phyloP scores from a whole-genome alignment of 176 grass and related monocot species.

The Raddia distichophylla region DNA sequence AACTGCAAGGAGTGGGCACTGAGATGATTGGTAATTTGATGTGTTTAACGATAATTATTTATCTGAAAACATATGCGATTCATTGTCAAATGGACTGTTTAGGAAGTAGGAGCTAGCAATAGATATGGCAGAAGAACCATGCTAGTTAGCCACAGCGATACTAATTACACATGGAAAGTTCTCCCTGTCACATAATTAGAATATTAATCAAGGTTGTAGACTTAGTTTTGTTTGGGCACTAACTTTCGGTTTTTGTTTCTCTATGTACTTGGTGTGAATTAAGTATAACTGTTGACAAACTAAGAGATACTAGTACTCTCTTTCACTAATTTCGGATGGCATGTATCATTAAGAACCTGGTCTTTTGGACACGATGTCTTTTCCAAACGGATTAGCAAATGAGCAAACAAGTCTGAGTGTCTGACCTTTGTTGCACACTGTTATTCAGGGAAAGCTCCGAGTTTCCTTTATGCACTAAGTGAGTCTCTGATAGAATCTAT shows the following conservation, averaged over 20 bases:
- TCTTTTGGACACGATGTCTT: too few species aligned
- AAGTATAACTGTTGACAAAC: neutral
- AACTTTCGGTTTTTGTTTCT: neutral
- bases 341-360: neutral
- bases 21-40: constrained; percentile 60
- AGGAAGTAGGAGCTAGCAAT: neutral
- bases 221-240: neutral
- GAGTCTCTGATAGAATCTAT: neutral
- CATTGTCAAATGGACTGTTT: constrained; percentile 11
- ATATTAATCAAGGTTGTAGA: neutral
- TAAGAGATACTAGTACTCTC: neutral
- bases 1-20: constrained; percentile 44
- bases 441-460: neutral
- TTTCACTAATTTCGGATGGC: neutral
- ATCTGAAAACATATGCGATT: constrained; percentile 16
- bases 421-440: neutral
- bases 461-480: constrained; percentile 25
- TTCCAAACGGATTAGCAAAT: too few species aligned
- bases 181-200: neutral
- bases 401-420: neutral
- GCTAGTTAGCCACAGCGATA: neutral
- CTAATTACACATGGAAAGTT: neutral
- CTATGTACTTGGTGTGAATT: neutral
- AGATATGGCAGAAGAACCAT: neutral
- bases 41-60: neutral